phyloP scores from a whole-genome alignment of 2,329 filamentous ascomycete genomes.

The Pestalotiopsis sp. region DNA sequence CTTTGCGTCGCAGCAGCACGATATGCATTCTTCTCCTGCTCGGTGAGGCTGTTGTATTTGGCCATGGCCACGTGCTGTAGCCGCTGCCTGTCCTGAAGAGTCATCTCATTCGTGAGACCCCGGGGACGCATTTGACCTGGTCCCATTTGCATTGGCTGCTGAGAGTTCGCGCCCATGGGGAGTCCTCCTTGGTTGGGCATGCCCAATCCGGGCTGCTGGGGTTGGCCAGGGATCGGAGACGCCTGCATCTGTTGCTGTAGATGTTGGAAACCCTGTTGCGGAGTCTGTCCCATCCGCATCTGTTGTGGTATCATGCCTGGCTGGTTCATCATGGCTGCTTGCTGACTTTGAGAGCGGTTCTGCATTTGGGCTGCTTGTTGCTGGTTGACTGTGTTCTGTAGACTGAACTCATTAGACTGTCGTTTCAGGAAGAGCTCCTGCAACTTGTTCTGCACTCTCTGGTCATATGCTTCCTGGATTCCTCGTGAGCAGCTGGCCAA shows the following conservation, averaged over 20 bases:
- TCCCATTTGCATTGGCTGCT: conserved; percentile 40
- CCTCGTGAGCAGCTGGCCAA: background rate
- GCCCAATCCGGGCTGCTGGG: conserved; percentile 40
- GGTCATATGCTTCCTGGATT: conserved; percentile 53
- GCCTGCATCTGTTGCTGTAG: conserved; percentile 63
- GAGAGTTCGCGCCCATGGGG: conserved; percentile 28
- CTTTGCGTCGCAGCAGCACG: conserved; percentile 41
- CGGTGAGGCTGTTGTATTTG: conserved; percentile 42
- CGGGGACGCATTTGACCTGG: conserved; percentile 29
- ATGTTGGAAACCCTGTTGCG: conserved; percentile 58
- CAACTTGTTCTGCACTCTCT: conserved; percentile 46
- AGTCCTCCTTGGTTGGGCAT: conserved; percentile 42
- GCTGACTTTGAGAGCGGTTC: conserved; percentile 22
- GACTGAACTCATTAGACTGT: conserved; percentile 49
- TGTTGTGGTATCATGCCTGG: conserved; percentile 53
- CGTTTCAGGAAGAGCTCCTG: conserved; percentile 54
- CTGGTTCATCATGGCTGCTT: conserved; percentile 54
- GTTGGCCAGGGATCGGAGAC: conserved; percentile 53
- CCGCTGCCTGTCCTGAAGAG: conserved; percentile 45
- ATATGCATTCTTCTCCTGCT: conserved; percentile 46
- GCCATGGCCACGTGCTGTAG: conserved; percentile 47
- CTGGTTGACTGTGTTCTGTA: conserved; percentile 54
- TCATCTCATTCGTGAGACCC: conserved; percentile 35
- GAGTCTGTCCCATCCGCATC: conserved; percentile 52
- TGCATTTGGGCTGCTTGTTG: conserved; percentile 40